Conservation (phyloP, 2,329 filamentous ascomycete genomes). For the Apiospora sp. region DNA sequence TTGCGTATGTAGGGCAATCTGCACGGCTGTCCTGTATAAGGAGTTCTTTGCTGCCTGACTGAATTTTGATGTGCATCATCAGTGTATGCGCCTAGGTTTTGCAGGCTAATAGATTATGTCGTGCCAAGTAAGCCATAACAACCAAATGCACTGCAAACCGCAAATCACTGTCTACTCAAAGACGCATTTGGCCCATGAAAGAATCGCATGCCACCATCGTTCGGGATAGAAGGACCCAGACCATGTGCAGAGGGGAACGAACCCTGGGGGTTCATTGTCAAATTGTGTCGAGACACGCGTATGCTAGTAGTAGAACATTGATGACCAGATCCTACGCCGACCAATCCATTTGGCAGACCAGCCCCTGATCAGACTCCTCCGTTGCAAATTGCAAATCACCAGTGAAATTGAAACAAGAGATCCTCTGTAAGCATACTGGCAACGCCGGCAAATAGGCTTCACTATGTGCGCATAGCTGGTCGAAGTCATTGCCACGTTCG, state of each 20-base stretch:
- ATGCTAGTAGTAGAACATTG: conserved; percentile 18
- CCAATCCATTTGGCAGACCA: conserved; percentile 22
- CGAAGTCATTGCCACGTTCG: background rate
- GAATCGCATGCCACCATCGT: background rate
- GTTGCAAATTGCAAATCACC: conserved; percentile 13
- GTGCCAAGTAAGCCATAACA: too few relatives aligned
- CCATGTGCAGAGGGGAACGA: background rate
- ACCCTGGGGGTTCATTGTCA: background rate
- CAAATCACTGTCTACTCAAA: too few relatives aligned
- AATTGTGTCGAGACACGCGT: conserved; percentile 17
- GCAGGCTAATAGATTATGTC: too few relatives aligned
- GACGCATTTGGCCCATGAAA: too few relatives aligned
- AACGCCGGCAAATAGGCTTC: background rate
- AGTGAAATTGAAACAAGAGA: conserved; percentile 1
- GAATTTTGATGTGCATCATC: too few relatives aligned
- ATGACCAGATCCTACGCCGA: conserved; percentile 14
- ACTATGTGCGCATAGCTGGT: background rate
- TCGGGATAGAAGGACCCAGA: background rate
- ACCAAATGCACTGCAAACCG: too few relatives aligned
- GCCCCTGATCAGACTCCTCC: conserved; percentile 19
- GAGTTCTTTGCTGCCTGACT: too few relatives aligned
- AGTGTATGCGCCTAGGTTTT: too few relatives aligned
- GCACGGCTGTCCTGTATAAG: too few relatives aligned
- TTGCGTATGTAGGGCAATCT: too few relatives aligned
- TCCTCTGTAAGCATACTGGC: conserved; percentile 12